A percentile compares a stretch with the other conserved stretches of the same genome.
Conservation (phyloP, 495 filamentous ascomycete genomes). For the Hypoxylon cercidicola region DNA sequence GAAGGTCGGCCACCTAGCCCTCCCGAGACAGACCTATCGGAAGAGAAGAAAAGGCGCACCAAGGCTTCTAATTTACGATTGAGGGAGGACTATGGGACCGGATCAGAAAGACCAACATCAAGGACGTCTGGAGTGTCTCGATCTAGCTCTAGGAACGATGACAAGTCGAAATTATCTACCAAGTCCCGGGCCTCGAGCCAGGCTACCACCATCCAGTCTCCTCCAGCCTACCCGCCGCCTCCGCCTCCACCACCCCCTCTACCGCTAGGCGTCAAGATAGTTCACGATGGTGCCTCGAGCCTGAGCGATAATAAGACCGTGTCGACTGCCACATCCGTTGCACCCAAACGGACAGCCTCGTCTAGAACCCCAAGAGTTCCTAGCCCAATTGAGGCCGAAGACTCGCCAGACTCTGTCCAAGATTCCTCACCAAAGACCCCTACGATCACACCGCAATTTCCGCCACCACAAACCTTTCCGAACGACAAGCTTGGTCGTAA, state of each 20-base stretch:
- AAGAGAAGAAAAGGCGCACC: constrained; percentile 52
- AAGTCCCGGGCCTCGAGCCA: constrained; percentile 61
- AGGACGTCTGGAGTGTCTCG: constrained; percentile 55
- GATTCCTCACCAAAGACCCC: constrained; percentile 70
- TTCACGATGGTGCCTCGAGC: constrained; percentile 60
- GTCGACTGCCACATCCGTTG: constrained; percentile 69
- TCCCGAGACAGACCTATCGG: constrained; percentile 65
- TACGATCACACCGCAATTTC: constrained; percentile 62
- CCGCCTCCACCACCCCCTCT: constrained; percentile 34
- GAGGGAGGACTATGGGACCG: constrained; percentile 45
- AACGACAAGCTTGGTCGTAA: constrained; percentile 46
- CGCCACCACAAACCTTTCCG: constrained; percentile 48
- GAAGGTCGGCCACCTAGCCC: constrained; percentile 63
- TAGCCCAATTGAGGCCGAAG: constrained; percentile 50
- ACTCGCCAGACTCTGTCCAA: constrained; percentile 58
- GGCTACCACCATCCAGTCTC: constrained; percentile 51
- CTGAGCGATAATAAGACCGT: constrained; percentile 40
- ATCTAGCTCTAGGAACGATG: constrained; percentile 55
- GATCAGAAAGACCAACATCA: constrained; percentile 50
- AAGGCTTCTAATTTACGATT: constrained; percentile 47
- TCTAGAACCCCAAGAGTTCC: constrained; percentile 50
- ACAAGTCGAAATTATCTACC: constrained; percentile 57
- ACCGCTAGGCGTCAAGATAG: constrained; percentile 32
- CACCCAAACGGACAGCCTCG: constrained; percentile 65
- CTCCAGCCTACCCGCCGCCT: constrained; percentile 40